These are phyloP conservation scores for Pichia sp. DNA, from an alignment of 1,139 yeast genomes.

Conservation along the genomic window DNA sequence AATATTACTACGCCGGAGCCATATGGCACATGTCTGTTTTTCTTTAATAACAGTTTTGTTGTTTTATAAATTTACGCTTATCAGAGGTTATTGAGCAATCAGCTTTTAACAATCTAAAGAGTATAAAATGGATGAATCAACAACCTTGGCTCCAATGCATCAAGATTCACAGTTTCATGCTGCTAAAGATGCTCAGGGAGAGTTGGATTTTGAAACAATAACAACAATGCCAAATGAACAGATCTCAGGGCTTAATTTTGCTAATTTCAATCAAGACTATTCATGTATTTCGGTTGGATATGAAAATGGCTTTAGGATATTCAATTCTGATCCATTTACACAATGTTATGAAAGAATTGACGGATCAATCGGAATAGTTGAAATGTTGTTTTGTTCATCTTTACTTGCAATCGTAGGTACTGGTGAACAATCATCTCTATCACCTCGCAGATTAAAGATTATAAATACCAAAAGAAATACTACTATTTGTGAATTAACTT, in stretches of 20 bases:
- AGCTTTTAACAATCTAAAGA: too few species aligned
- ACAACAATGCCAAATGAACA: constrained; percentile 7
- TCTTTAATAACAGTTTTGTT: too few species aligned
- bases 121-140: too few species aligned
- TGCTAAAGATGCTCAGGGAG: neutral
- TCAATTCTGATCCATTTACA: constrained; percentile 56
- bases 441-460: constrained; percentile 49
- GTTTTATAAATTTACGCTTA: too few species aligned
- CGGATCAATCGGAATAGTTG: constrained; percentile 38
- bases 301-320: constrained; percentile 48
- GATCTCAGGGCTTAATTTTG: constrained; percentile 35
- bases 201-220: neutral
- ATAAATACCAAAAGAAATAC: constrained; percentile 64
- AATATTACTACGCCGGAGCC: too few species aligned
- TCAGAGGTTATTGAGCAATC: too few species aligned
- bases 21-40: too few species aligned
- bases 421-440: constrained; percentile 37
- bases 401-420: constrained; percentile 56
- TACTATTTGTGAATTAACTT: constrained; percentile 64
- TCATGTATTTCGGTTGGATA: constrained; percentile 58
- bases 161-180: neutral
- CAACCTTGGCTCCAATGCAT: neutral
- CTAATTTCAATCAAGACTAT: constrained; percentile 60
- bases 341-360: constrained; percentile 41
- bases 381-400: constrained; percentile 68